Evolutionary conservation across 202 grass and related monocot species (phyloP).

Genomic region (Setaria viridis): DNA sequence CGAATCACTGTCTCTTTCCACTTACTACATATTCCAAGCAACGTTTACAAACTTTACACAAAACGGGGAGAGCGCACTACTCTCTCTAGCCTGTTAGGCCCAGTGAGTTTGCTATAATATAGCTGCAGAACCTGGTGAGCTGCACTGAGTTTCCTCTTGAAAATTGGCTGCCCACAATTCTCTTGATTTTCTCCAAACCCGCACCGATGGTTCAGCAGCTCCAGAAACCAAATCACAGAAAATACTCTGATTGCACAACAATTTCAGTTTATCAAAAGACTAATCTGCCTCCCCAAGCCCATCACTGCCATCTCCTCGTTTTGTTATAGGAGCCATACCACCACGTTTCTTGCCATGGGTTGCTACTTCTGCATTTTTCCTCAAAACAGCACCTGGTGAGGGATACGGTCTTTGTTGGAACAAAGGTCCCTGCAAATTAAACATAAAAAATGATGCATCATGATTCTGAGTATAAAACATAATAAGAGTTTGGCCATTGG

Average conservation of each 20-base stretch:
- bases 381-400: constrained; percentile 86
- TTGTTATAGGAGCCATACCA: constrained; percentile 75
- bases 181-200: background rate
- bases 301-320: constrained; percentile 94
- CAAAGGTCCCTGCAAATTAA: constrained; percentile 71
- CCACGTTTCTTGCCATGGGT: constrained; percentile 75
- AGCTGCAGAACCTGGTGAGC: background rate
- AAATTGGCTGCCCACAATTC: constrained; percentile 16
- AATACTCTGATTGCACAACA: background rate
- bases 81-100: background rate
- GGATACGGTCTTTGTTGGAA: constrained; percentile 98
- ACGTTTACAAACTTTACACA: background rate
- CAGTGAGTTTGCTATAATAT: constrained; percentile 8
- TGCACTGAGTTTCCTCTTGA: background rate
- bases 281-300: constrained; percentile 96
- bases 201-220: background rate
- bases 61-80: background rate
- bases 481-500: background rate
- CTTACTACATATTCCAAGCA: background rate
- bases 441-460: background rate
- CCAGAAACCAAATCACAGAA: background rate
- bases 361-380: constrained; percentile 93
- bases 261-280: background rate
- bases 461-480: constrained; percentile 27
- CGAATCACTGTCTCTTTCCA: background rate